A percentile compares a stretch with the other conserved stretches of the same genome.
These are phyloP conservation scores for Westerdykella aurantiaca DNA, from an alignment of 2,329 filamentous ascomycete genomes.

Conservation along the genomic window DNA sequence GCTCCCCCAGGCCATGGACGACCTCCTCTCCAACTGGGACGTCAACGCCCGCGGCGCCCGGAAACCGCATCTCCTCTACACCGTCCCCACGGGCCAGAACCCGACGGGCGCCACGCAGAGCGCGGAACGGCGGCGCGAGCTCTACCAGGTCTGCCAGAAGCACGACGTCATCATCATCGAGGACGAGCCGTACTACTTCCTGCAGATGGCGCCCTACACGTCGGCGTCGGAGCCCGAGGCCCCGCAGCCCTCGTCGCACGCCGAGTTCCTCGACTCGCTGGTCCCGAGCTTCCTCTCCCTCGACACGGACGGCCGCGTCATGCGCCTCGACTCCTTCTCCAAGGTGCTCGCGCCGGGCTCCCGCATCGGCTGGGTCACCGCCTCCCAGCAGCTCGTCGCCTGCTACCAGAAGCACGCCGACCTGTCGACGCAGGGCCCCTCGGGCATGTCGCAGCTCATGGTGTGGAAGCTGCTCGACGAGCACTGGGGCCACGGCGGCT, in stretches of 20 bases:
- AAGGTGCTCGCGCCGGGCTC: constrained; percentile 83
- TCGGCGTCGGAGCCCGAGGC: constrained; percentile 47
- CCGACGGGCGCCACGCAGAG: constrained; percentile 82
- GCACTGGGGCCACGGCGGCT: constrained; percentile 87
- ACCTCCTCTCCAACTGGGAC: constrained; percentile 62
- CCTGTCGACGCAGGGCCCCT: constrained; percentile 76
- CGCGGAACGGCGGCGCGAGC: constrained; percentile 57
- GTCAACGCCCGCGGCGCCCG: constrained; percentile 46
- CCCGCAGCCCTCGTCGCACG: constrained; percentile 56
- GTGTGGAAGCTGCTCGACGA: constrained; percentile 89
- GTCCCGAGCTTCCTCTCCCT: constrained; percentile 72
- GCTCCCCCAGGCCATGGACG: constrained; percentile 56
- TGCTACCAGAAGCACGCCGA: constrained; percentile 78
- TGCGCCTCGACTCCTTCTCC: constrained; percentile 89
- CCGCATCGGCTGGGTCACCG: constrained; percentile 83
- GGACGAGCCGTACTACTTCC: constrained; percentile 91
- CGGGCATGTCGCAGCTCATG: constrained; percentile 75
- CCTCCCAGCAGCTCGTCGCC: constrained; percentile 75
- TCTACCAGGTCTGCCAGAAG: constrained; percentile 74
- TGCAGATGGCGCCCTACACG: constrained; percentile 77
- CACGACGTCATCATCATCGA: constrained; percentile 85
- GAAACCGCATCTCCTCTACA: constrained; percentile 65
- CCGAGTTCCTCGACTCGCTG: constrained; percentile 67
- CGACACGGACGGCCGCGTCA: constrained; percentile 79
- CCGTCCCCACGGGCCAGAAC: constrained; percentile 78